Evolutionary conservation across 2,329 filamentous ascomycete genomes (phyloP).

Genomic region (Leptographium wingfieldii): DNA sequence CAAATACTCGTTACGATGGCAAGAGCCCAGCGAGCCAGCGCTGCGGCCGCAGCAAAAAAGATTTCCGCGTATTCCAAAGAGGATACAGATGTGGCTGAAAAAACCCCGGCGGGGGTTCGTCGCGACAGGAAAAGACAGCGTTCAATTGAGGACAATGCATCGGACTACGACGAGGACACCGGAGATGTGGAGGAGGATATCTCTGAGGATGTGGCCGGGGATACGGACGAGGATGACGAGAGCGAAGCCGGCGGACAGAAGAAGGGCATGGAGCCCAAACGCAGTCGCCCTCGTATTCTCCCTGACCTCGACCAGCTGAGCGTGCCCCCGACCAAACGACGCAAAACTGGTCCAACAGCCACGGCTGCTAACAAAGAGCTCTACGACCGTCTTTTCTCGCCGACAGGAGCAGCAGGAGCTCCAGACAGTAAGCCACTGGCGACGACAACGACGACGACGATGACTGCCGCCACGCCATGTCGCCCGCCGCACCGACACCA

Average conservation of each 20-base stretch:
- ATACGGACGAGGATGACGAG: not conserved
- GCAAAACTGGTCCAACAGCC: not conserved
- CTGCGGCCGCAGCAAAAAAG: slow-evolving; percentile 5
- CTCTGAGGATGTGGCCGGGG: not conserved
- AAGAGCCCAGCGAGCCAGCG: slow-evolving; percentile 6
- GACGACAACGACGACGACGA: not conserved
- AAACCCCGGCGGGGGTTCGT: not conserved
- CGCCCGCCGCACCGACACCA: slow-evolving; percentile 22
- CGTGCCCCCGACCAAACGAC: not conserved
- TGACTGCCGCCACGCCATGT: slow-evolving; percentile 5
- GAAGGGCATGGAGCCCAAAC: not conserved
- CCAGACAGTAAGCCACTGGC: not conserved
- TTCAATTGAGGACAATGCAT: not conserved
- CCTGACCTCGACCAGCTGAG: not conserved
- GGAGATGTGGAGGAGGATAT: not conserved
- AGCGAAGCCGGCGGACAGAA: not conserved
- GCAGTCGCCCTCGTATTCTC: not conserved
- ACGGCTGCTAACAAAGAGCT: not conserved
- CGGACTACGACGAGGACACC: not conserved
- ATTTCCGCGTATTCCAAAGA: not conserved
- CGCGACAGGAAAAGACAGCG: not conserved
- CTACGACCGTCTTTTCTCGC: not conserved
- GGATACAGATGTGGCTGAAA: not conserved
- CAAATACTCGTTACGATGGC: not conserved
- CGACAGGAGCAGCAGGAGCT: not conserved